Conservation (phyloP, 495 filamentous ascomycete species). For the Aspergillus panamensis region DNA sequence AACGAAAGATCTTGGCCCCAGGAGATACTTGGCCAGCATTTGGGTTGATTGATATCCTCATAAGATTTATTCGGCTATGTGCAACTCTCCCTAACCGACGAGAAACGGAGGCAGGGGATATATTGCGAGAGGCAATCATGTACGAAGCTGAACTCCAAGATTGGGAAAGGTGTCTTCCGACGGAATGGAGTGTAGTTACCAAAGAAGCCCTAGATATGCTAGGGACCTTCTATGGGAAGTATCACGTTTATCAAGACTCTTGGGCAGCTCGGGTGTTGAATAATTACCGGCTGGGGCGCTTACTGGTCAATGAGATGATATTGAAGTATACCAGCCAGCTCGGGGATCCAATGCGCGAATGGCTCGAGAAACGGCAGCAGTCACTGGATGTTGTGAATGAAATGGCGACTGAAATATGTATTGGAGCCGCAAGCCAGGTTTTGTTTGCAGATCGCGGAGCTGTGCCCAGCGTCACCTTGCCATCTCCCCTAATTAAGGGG, state of each 20-base stretch:
- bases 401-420: conserved; percentile 8
- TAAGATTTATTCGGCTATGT: conserved; percentile 6
- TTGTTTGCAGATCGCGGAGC: neutral
- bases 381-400: conserved; percentile 4
- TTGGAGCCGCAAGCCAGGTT: conserved; percentile 5
- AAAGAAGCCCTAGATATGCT: neutral
- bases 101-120: neutral
- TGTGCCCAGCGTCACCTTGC: neutral
- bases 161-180: conserved; percentile 1
- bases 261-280: conserved; percentile 4
- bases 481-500: neutral
- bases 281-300: conserved; percentile 5
- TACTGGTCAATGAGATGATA: conserved; percentile 12
- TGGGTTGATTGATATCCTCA: conserved; percentile 6
- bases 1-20: neutral
- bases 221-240: conserved; percentile 5
- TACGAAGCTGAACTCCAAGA: neutral
- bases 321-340: conserved; percentile 5
- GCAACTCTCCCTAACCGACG: neutral
- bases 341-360: neutral
- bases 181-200: neutral
- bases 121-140: neutral
- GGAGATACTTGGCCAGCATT: conserved; percentile 1
- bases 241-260: conserved; percentile 12
- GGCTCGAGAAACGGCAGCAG: neutral